Conservation (phyloP, 176 grass and related monocot species). For the Pontederia paniculata region DNA sequence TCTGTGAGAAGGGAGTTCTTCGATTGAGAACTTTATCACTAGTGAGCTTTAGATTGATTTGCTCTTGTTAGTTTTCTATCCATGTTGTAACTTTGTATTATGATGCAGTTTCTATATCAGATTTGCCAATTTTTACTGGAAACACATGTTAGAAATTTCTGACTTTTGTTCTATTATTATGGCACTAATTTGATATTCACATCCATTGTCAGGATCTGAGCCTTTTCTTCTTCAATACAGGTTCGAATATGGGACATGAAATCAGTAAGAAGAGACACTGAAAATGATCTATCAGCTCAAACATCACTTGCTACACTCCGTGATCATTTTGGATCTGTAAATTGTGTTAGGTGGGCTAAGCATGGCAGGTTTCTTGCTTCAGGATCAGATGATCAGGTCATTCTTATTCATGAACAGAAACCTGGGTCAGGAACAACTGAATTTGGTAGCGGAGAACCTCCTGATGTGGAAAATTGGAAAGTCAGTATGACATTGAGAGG, state of each 20-base stretch:
- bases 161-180: background rate
- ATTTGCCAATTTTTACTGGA: background rate
- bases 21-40: no score
- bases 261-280: conserved; percentile 41
- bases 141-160: background rate
- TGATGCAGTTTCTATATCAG: no score
- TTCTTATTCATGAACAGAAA: conserved; percentile 88
- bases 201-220: background rate
- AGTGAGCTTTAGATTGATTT: no score
- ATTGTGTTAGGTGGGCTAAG: conserved; percentile 95
- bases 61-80: no score
- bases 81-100: no score
- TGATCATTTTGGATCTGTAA: conserved; percentile 95
- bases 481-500: conserved; percentile 90
- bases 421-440: conserved; percentile 85
- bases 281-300: conserved; percentile 42
- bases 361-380: conserved; percentile 84
- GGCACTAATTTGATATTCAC: background rate
- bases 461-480: conserved; percentile 99
- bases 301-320: conserved; percentile 64
- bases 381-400: conserved; percentile 96
- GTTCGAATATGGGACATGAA: conserved; percentile 98
- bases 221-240: conserved; percentile 25
- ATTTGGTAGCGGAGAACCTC: conserved; percentile 89
- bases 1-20: no score